Conservation (phyloP, 352 stramenopile genomes). For the Phytophthora uliginosa region DNA sequence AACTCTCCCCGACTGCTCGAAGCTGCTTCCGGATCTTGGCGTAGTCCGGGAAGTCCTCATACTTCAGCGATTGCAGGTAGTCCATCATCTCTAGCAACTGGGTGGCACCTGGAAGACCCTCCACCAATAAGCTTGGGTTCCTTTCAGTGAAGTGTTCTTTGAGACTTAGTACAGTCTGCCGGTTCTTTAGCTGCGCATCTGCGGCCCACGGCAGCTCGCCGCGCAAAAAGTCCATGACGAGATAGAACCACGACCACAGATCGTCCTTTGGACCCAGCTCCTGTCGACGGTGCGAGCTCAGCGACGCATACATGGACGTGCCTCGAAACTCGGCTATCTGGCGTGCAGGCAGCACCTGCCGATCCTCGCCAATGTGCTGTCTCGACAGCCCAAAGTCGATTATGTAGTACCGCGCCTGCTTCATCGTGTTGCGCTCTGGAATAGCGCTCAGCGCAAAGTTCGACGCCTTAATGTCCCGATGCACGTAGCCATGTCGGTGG, state of each 20-base stretch:
- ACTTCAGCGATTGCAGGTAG: constrained; percentile 79
- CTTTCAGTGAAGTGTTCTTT: constrained; percentile 90
- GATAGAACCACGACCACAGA: constrained; percentile 92
- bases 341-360: constrained; percentile 68
- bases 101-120: constrained; percentile 72
- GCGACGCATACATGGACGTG: constrained; percentile 91
- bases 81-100: constrained; percentile 85
- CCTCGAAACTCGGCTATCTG: constrained; percentile 85
- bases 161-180: constrained; percentile 78
- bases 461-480: constrained; percentile 92
- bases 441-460: constrained; percentile 84
- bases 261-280: constrained; percentile 89
- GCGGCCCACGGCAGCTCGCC: constrained; percentile 86
- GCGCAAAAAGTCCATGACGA: constrained; percentile 91
- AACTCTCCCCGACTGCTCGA: constrained; percentile 35
- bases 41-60: constrained; percentile 84
- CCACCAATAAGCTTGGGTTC: constrained; percentile 71
- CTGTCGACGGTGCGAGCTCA: constrained; percentile 84
- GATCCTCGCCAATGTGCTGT: constrained; percentile 75
- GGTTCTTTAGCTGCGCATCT: constrained; percentile 89
- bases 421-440: constrained; percentile 49
- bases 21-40: constrained; percentile 43
- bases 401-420: constrained; percentile 74
- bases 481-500: constrained; percentile 87
- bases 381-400: constrained; percentile 91